Conservation (phyloP, 2,329 filamentous ascomycete species). For the Colletotrichum simmondsii region DNA sequence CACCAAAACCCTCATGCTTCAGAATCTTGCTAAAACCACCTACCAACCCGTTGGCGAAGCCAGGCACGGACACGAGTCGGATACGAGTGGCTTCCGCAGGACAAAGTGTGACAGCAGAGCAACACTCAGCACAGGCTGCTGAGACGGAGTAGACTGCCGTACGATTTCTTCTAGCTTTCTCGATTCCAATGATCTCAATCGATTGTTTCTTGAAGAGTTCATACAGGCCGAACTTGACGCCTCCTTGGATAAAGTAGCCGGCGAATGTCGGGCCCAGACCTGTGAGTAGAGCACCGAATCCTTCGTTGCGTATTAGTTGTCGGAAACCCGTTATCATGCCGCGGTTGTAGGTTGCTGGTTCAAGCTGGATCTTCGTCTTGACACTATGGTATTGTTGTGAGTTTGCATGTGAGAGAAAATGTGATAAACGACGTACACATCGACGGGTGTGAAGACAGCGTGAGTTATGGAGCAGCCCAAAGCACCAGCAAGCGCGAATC, state of each 20-base stretch:
- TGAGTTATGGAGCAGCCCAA: constrained; percentile 98
- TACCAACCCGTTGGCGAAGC: constrained; percentile 83
- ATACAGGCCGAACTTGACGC: constrained; percentile 93
- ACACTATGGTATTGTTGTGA: constrained; percentile 66
- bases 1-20: constrained; percentile 83
- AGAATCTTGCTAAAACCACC: constrained; percentile 85
- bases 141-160: constrained; percentile 83
- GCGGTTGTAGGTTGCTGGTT: constrained; percentile 87
- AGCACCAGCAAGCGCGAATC: constrained; percentile 96
- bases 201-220: constrained; percentile 95
- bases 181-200: constrained; percentile 82
- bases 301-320: constrained; percentile 85
- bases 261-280: constrained; percentile 86
- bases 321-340: constrained; percentile 88
- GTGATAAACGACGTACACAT: constrained; percentile 82
- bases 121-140: constrained; percentile 72
- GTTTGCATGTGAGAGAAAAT: background rate
- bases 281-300: constrained; percentile 85
- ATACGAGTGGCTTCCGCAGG: constrained; percentile 94
- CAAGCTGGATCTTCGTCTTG: constrained; percentile 95
- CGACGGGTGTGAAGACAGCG: constrained; percentile 94
- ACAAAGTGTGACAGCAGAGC: constrained; percentile 85
- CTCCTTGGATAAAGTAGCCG: constrained; percentile 93
- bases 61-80: constrained; percentile 88
- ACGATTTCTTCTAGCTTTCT: constrained; percentile 80